phyloP scores from a whole-genome alignment of 2,329 filamentous ascomycete species.

The Thermoascus crustaceus region DNA sequence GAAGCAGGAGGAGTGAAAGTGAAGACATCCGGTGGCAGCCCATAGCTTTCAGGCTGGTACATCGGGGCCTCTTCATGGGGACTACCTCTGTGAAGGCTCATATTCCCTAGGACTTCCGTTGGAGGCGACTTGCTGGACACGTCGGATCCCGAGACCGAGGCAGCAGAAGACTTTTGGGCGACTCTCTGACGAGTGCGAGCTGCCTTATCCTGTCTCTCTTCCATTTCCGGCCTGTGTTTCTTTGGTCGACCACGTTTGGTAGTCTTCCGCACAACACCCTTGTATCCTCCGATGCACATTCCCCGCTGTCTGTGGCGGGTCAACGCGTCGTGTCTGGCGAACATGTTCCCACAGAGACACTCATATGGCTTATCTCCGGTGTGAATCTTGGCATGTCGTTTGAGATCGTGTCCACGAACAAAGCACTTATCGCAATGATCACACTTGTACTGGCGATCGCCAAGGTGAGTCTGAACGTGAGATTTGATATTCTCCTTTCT shows the following conservation, averaged over 20 bases:
- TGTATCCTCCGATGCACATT: slow-evolving; percentile 93
- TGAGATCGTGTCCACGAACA: slow-evolving; percentile 92
- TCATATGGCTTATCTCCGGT: slow-evolving; percentile 92
- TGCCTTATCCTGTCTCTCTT: slow-evolving; percentile 50
- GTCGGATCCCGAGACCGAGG: slow-evolving; percentile 30
- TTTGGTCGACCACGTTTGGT: slow-evolving; percentile 59
- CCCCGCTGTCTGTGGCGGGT: slow-evolving; percentile 90
- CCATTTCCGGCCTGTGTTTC: slow-evolving; percentile 54
- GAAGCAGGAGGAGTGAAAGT: slow-evolving; percentile 42
- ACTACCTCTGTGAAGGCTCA: slow-evolving; percentile 30
- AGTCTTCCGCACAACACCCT: slow-evolving; percentile 62
- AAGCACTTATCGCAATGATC: slow-evolving; percentile 92
- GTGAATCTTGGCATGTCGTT: slow-evolving; percentile 95
- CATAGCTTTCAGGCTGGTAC: slow-evolving; percentile 23
- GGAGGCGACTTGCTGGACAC: slow-evolving; percentile 36
- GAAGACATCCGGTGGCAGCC: slow-evolving; percentile 33
- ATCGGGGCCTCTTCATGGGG: slow-evolving; percentile 24
- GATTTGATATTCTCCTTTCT: slow-evolving; percentile 98
- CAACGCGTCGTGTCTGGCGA: slow-evolving; percentile 88
- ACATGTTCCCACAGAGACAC: slow-evolving; percentile 88
- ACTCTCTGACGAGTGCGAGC: slow-evolving; percentile 42
- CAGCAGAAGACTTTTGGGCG: slow-evolving; percentile 26
- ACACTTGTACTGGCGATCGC: slow-evolving; percentile 91
- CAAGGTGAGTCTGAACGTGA: slow-evolving; percentile 94
- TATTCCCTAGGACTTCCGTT: slow-evolving; percentile 31